Evolutionary conservation across 2,329 filamentous ascomycete species (phyloP).

Genomic region (Penicillium sp.): DNA sequence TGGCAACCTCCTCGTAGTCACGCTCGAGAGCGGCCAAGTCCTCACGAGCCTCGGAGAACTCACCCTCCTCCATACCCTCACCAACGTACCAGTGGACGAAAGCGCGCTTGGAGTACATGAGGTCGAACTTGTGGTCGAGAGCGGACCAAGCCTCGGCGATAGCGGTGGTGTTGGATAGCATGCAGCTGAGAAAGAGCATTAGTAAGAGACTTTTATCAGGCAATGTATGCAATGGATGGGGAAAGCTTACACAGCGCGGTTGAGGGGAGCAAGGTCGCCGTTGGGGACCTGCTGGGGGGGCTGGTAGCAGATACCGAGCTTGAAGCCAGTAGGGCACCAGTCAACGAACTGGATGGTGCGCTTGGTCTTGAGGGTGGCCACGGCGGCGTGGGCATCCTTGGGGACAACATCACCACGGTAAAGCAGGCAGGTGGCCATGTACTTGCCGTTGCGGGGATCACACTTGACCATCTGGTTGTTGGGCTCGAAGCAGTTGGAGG

Average conservation of each 20-base stretch:
- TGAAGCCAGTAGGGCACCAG: conserved; percentile 99
- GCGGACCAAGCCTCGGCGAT: conserved; percentile 98
- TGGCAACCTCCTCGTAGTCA: conserved; percentile 98
- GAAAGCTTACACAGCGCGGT: conserved; percentile 85
- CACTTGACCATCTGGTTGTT: conserved; percentile 99
- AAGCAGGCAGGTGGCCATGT: conserved; percentile 97
- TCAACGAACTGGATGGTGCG: conserved; percentile 98
- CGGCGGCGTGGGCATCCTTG: conserved; percentile 88
- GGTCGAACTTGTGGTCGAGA: conserved; percentile 96
- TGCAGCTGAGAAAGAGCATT: conserved; percentile 63
- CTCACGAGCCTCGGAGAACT: conserved; percentile 98
- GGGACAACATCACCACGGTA: conserved; percentile 98
- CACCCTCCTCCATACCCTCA: conserved; percentile 99
- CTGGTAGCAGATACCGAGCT: conserved; percentile 99
- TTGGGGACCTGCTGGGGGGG: conserved; percentile 93
- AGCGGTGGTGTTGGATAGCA: conserved; percentile 91
- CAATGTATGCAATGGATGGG: background rate
- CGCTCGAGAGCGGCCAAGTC: conserved; percentile 96
- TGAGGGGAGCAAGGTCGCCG: conserved; percentile 95
- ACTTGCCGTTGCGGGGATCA: conserved; percentile 97
- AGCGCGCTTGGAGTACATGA: conserved; percentile 99
- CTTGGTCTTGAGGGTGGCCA: conserved; percentile 98
- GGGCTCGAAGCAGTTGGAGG: conserved; percentile 98
- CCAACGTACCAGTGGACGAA: conserved; percentile 99
- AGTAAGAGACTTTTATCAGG: conserved; percentile 20